A percentile compares a stretch with the other conserved stretches of the same genome.
phyloP scores from a whole-genome alignment of 202 grass and related monocot genomes.

The Schoenoplectus triqueter region DNA sequence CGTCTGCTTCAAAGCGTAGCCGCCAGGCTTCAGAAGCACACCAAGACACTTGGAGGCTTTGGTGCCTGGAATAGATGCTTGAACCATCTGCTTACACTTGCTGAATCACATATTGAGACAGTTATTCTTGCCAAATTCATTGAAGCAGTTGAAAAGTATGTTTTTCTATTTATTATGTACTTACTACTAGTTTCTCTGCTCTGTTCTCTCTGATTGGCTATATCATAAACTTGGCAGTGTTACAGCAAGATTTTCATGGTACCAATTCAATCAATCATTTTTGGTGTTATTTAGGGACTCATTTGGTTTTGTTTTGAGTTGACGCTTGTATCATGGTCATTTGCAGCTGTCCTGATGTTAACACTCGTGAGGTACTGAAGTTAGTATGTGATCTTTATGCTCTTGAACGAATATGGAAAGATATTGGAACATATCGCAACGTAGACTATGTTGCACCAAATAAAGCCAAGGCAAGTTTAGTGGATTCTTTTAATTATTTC shows the following conservation, averaged over 20 bases:
- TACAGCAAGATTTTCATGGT: background rate
- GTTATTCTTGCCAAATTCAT: slow-evolving; percentile 92
- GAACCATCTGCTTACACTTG: slow-evolving; percentile 91
- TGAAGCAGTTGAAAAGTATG: slow-evolving; percentile 79
- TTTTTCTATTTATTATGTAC: slow-evolving; percentile 14
- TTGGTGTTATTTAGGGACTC: background rate
- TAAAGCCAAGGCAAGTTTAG: slow-evolving; percentile 80
- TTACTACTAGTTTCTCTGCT: background rate
- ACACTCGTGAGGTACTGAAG: slow-evolving; percentile 68
- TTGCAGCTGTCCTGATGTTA: slow-evolving; percentile 86
- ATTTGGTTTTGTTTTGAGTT: slow-evolving; percentile 20
- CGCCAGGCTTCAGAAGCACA: slow-evolving; percentile 82
- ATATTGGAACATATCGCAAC: slow-evolving; percentile 90
- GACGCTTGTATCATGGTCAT: slow-evolving; percentile 36
- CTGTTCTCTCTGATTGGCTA: slow-evolving; percentile 14
- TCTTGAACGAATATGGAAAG: slow-evolving; percentile 91
- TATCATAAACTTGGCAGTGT: background rate
- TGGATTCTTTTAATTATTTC: background rate
- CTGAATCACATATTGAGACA: slow-evolving; percentile 91
- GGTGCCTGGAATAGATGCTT: slow-evolving; percentile 99
- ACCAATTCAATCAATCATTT: background rate
- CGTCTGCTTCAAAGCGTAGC: slow-evolving; percentile 89
- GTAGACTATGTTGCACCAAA: slow-evolving; percentile 93
- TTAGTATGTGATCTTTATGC: slow-evolving; percentile 94
- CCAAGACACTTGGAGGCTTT: slow-evolving; percentile 79